Conservation (phyloP, 257 asterid species). For the Orobanche coerulescens region DNA sequence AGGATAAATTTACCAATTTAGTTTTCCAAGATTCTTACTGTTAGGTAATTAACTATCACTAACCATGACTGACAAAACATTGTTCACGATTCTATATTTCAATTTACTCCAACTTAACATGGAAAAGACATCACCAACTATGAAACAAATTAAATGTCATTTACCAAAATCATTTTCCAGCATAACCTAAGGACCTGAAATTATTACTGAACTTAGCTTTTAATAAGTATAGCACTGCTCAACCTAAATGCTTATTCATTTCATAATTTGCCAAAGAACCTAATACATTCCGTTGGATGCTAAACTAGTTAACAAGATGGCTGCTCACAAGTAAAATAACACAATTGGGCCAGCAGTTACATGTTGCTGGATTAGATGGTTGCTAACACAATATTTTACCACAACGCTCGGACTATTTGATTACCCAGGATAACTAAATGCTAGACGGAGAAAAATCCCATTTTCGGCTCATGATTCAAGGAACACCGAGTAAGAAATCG, state of each 20-base stretch:
- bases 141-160: background rate
- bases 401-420: background rate
- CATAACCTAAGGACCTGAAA: background rate
- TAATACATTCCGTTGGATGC: background rate
- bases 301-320: background rate
- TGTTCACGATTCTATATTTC: background rate
- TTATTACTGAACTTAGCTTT: background rate
- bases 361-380: background rate
- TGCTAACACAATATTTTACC: background rate
- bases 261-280: background rate
- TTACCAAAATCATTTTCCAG: background rate
- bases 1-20: background rate
- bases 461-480: background rate
- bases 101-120: background rate
- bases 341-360: background rate
- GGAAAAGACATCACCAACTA: background rate
- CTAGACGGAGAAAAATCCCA: background rate
- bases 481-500: background rate
- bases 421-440: background rate
- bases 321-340: background rate
- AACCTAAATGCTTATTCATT: background rate
- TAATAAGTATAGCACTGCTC: conserved; percentile 1
- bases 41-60: background rate
- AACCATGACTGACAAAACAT: background rate
- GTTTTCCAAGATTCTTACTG: background rate